Conservation (phyloP, 2,329 filamentous ascomycete species). For the Ascochyta koolunga region DNA sequence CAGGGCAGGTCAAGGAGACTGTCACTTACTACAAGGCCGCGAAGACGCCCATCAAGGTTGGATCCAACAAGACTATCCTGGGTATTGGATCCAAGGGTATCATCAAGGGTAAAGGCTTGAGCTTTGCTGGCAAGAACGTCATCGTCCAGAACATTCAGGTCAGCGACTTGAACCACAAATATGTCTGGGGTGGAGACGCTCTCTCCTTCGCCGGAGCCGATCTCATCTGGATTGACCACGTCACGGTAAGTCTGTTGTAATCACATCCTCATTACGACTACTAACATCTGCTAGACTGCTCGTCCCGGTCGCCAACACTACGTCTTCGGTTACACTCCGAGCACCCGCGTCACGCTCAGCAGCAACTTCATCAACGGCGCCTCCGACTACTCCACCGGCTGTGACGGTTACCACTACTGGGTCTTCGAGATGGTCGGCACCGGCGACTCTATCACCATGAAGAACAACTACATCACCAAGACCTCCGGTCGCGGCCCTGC, state of each 20-base stretch:
- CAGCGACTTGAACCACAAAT: slow-evolving; percentile 45
- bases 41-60: slow-evolving; percentile 38
- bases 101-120: slow-evolving; percentile 50
- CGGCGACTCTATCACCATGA: slow-evolving; percentile 25
- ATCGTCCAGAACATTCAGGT: slow-evolving; percentile 49
- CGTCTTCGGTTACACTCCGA: slow-evolving; percentile 17
- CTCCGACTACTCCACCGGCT: slow-evolving; percentile 20
- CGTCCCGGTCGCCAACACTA: slow-evolving; percentile 20
- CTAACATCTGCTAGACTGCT: slow-evolving; percentile 9
- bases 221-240: slow-evolving; percentile 43
- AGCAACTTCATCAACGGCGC: slow-evolving; percentile 26
- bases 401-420: slow-evolving; percentile 29
- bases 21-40: slow-evolving; percentile 42
- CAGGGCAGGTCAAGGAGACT: slow-evolving; percentile 9
- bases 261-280: neutral
- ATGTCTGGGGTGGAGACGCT: slow-evolving; percentile 48
- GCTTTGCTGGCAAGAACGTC: slow-evolving; percentile 43
- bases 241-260: slow-evolving; percentile 9
- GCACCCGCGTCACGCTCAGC: slow-evolving; percentile 21
- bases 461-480: slow-evolving; percentile 25
- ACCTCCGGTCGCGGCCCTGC: slow-evolving; percentile 21
- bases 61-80: slow-evolving; percentile 50
- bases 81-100: slow-evolving; percentile 48
- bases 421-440: slow-evolving; percentile 23
- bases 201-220: slow-evolving; percentile 39